Base-by-base conservation (phyloP, 192 early-diverging fungal species). In the Coemansia furcata region DNA sequence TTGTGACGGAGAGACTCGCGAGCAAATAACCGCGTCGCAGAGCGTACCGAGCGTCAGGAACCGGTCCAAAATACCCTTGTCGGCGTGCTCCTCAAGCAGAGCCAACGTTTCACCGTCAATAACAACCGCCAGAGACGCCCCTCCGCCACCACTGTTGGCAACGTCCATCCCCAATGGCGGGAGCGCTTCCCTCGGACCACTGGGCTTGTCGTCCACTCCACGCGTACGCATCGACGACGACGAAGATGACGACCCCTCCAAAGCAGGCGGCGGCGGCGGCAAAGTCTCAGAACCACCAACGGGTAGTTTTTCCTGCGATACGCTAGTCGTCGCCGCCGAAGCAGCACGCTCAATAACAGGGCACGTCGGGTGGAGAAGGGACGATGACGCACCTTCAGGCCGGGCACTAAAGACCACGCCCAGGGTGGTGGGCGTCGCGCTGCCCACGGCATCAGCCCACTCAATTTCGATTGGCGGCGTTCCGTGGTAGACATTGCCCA, bases 61-160 rank as follows among this genome's bases (percentile, higher is more conserved):
- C 67, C 78, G 71, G 44, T 82, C 77, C 65, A 88, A 70, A 5
- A 93, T 50, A 11, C 83, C 85, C 29, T 26, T 2, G 3, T 43
- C 15, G 8, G 63, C 63, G 23, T 85, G 64, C 58, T 80, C 66
- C 55, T 88, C 87, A 29, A 89, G 73, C 29, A 70, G 63, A 6
- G 76, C 74, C 23, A 99, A 82, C 3, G 95, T 94, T 42, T 87
- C 87, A 66, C 97, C 97, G 55, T 99, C 97, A 67, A 99, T 92
- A 3, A 99, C 86, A n/a, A 99, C 77, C 0, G 90, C 90, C 58
- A 88, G 78, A 26, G 76, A 80, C 1, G 72, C 44, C 2, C 54
- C 54, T 3, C 57, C 14, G 11, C 17, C 47, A 10, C 14, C 47
- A 1, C 23, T 1, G 1, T 26, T 26, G 23, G 23, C 23, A 26